A percentile compares a stretch with the other conserved stretches of the same genome.
Evolutionary conservation across 1,139 yeast genomes (phyloP).

Genomic region (Saccharomyces pastorianus): DNA sequence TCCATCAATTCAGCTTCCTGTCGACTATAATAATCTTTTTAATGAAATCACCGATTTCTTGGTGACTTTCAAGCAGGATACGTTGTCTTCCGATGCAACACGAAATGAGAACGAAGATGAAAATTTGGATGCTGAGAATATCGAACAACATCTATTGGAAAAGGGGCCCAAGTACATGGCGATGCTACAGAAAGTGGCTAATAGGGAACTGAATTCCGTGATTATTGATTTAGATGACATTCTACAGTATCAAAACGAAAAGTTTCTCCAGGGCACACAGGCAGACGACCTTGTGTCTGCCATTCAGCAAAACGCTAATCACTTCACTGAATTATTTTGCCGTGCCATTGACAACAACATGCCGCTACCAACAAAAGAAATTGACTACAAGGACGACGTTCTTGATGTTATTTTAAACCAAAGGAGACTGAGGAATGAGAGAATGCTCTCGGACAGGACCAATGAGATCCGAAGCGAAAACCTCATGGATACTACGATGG

Average conservation of each 20-base stretch:
- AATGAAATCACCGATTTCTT: constrained; percentile 50
- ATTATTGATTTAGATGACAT: constrained; percentile 80
- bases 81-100: constrained; percentile 16
- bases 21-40: constrained; percentile 53
- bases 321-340: constrained; percentile 71
- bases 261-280: constrained; percentile 22
- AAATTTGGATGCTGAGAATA: constrained; percentile 17
- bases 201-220: constrained; percentile 64
- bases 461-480: constrained; percentile 46
- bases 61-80: constrained; percentile 43
- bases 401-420: constrained; percentile 89
- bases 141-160: constrained; percentile 21
- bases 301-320: constrained; percentile 64
- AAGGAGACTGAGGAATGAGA: constrained; percentile 71
- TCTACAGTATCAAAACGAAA: constrained; percentile 46
- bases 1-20: constrained; percentile 43
- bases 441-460: constrained; percentile 36
- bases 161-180: constrained; percentile 68
- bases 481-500: constrained; percentile 29
- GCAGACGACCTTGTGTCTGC: constrained; percentile 26
- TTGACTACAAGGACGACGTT: constrained; percentile 80
- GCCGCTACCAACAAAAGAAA: constrained; percentile 73
- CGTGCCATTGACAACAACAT: constrained; percentile 67
- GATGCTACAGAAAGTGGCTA: constrained; percentile 71
- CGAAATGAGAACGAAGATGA: constrained; percentile 27